Evolutionary conservation across 371 early-diverging fungal species (phyloP).

Genomic region (Apophysomyces sp.): DNA sequence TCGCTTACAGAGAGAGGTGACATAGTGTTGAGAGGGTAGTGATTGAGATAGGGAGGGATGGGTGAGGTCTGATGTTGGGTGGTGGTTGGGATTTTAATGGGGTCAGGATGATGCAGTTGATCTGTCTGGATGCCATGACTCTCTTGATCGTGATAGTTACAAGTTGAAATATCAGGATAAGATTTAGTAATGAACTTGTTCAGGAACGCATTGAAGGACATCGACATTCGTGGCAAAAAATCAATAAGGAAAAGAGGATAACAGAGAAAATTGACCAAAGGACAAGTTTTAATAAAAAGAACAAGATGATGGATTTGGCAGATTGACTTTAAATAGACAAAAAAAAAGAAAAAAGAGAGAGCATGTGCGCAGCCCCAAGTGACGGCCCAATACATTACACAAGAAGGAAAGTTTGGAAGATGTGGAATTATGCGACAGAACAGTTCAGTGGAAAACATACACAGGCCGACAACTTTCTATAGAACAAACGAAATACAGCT

Average conservation of each 20-base stretch:
- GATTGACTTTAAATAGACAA: conserved; percentile 2
- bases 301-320: not conserved
- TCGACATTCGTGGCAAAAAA: conserved; percentile 2
- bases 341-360: not conserved
- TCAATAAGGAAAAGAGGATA: not conserved
- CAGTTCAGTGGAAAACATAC: not conserved
- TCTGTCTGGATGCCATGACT: not conserved
- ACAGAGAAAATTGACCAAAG: too few relatives aligned
- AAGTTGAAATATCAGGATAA: not conserved
- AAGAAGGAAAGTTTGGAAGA: conserved; percentile 1
- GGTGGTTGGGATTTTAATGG: not conserved
- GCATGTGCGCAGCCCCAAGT: not conserved
- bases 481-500: too few relatives aligned
- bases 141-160: not conserved
- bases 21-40: not conserved
- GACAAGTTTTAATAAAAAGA: not conserved
- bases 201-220: conserved; percentile 6
- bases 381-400: not conserved
- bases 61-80: not conserved
- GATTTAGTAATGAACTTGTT: conserved; percentile 6
- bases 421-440: conserved; percentile 3
- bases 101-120: not conserved
- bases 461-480: not conserved
- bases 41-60: not conserved
- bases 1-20: not conserved